Base-by-base conservation (phyloP, 345 rosid species). In the Nasturtium officinale region DNA sequence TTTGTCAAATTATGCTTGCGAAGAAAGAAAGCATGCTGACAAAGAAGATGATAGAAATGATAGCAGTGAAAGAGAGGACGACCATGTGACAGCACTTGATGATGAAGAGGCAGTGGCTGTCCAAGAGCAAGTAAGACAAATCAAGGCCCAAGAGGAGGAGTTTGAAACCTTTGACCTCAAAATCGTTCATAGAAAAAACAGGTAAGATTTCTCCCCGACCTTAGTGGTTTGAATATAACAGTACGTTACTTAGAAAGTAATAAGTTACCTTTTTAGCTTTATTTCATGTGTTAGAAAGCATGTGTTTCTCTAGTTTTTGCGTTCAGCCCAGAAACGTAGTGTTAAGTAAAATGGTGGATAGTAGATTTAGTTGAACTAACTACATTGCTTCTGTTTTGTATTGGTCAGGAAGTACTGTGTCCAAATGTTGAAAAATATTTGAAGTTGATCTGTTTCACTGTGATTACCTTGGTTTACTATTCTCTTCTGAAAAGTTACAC, bases 91-190 rank as follows among this genome's bases (percentile, higher is more conserved):
- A 57, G 78, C 84, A 40, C 79, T 89, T 54, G 99, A 96, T 77
- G 99, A 96, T 82, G 98, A 96, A 72, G 99, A 96, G 80, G 91
- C 85, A 32, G 90, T 86, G 73, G 99, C 97, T 33, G 96, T 96
- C 23, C 95, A 92, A 78, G 99, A 92, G 86, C 99, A 96, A 87
- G 85, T 90, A 15, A 87, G 92, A 83, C 99, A 96, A 82, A 96
- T 96, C 78, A 92, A 87, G 84, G 90, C 87, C 25, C 98, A 96
- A 71, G 99, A 96, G 67, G 99, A 90, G 72, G 99, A 96, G 79
- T 96, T 92, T 80, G 99, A 96, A 83, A 92, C 98, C 62, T 96
- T 96, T 84, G 83, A 90, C 81, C 96, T 96, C 46, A 90, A 90
- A 86, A 89, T 96, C 60, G 99, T 96, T 73, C 98, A 96, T 57